Evolutionary conservation across 495 filamentous ascomycete species (phyloP).

Genomic region (Lepraria neglecta): DNA sequence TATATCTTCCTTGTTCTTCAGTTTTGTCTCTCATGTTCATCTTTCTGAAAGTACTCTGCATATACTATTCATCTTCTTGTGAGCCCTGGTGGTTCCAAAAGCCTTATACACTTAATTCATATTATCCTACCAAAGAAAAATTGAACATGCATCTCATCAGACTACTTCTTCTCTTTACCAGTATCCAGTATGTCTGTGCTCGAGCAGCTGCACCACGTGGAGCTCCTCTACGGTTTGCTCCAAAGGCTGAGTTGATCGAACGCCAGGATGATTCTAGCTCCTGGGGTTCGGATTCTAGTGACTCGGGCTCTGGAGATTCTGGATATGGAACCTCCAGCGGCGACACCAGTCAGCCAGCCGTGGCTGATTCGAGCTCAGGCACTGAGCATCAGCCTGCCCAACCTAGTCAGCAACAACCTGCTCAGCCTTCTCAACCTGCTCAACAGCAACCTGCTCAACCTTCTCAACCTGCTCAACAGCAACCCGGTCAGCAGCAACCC

Average conservation of each 20-base stretch:
- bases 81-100: neutral
- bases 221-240: neutral
- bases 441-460: conserved; percentile 2
- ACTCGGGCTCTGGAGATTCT: neutral
- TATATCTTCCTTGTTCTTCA: neutral
- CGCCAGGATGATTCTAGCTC: neutral
- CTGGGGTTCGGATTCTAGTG: neutral
- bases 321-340: too few relatives aligned
- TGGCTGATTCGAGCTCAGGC: too few relatives aligned
- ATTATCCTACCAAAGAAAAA: neutral
- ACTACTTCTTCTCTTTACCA: neutral
- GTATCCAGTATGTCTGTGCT: neutral
- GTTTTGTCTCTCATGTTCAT: neutral
- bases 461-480: neutral
- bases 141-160: neutral
- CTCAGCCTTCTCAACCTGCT: too few relatives aligned
- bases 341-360: neutral
- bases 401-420: too few relatives aligned
- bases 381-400: too few relatives aligned
- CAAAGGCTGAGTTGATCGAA: neutral
- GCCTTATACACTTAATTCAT: neutral
- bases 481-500: neutral
- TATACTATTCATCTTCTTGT: neutral
- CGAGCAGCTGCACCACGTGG: neutral
- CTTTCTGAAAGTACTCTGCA: neutral